Evolutionary conservation across 192 early-diverging fungal species (phyloP).

Genomic region (Chytriomyces hyalinus): DNA sequence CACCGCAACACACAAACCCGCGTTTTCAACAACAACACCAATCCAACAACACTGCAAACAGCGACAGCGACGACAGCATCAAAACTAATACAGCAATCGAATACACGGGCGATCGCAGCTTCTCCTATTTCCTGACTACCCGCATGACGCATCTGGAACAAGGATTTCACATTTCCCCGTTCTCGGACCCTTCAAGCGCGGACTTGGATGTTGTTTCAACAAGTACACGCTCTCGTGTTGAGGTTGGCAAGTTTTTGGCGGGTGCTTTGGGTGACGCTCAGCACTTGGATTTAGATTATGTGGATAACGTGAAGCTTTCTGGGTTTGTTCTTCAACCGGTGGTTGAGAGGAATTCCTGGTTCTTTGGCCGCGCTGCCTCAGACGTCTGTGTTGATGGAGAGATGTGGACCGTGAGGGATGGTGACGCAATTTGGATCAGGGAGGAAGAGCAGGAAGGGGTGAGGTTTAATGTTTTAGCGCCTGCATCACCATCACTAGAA

Average conservation of each 20-base stretch:
- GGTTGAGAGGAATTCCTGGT: not conserved
- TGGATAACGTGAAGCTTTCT: not conserved
- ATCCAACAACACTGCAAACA: too few species aligned
- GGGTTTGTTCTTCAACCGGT: conserved; percentile 24
- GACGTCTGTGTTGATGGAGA: conserved; percentile 39
- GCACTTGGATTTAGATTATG: not conserved
- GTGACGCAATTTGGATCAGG: not conserved
- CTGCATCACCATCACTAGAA: not conserved
- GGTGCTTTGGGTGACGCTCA: not conserved
- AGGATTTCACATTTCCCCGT: conserved; percentile 26
- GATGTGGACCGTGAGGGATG: conserved; percentile 3
- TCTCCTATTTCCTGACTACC: not conserved
- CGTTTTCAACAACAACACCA: too few species aligned
- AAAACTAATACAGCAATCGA: not conserved
- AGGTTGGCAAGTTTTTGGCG: conserved; percentile 15
- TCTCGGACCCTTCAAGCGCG: conserved; percentile 15
- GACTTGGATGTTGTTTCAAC: conserved; percentile 5
- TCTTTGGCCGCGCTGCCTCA: not conserved
- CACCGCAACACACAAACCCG: too few species aligned
- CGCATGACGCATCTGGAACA: conserved; percentile 31
- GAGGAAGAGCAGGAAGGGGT: not conserved
- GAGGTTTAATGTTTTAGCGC: not conserved
- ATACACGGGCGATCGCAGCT: not conserved
- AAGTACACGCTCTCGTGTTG: conserved; percentile 1
- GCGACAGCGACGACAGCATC: too few species aligned